Evolutionary conservation across 192 early-diverging fungal species (phyloP).

Genomic region (Pecoramyces ruminantium): DNA sequence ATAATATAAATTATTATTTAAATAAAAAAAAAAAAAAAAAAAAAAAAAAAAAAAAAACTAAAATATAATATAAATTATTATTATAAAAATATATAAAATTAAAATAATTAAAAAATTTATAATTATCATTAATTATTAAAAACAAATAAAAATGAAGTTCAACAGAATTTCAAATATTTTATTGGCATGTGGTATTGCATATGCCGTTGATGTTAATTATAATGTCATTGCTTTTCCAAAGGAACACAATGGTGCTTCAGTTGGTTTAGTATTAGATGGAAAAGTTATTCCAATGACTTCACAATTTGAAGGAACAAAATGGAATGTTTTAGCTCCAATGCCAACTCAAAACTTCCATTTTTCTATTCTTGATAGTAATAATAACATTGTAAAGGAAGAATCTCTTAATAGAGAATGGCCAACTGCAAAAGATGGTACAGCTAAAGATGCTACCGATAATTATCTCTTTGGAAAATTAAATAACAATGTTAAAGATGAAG

Average conservation of each 20-base stretch:
- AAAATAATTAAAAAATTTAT: no score
- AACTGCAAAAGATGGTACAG: background rate
- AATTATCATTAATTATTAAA: background rate
- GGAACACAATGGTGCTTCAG: background rate
- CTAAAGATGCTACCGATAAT: background rate
- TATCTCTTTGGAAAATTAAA: background rate
- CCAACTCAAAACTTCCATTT: background rate
- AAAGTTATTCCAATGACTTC: background rate
- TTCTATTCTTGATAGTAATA: background rate
- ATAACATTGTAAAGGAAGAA: background rate
- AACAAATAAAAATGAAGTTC: background rate
- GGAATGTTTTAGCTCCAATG: background rate
- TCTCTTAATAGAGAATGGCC: background rate
- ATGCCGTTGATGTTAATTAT: background rate
- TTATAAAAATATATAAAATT: no score
- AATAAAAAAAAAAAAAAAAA: no score
- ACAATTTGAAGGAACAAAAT: background rate
- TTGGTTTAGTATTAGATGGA: background rate
- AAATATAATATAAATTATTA: no score
- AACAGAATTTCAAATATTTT: background rate
- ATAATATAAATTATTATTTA: no score
- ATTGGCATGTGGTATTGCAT: background rate
- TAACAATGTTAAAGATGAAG: background rate
- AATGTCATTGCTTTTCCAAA: background rate
- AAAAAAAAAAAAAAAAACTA: no score